A percentile compares a stretch with the other conserved stretches of the same genome.
These are phyloP conservation scores for Calonectria pseudoturangicola DNA, from an alignment of 2,329 filamentous ascomycete genomes.

Conservation along the genomic window DNA sequence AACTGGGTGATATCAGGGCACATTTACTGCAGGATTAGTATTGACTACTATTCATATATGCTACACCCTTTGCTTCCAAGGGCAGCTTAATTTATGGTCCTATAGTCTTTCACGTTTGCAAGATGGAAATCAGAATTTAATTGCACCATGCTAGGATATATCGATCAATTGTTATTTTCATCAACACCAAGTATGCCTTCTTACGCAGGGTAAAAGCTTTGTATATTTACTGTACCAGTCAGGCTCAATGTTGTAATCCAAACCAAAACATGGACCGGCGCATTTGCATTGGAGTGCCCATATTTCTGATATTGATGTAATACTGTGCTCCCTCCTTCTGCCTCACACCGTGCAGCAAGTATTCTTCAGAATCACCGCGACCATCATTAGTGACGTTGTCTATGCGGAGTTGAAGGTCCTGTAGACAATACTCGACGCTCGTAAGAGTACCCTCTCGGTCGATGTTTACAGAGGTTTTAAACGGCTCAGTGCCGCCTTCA, in stretches of 20 bases:
- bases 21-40: no score
- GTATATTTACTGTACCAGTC: not conserved
- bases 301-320: not conserved
- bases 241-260: not conserved
- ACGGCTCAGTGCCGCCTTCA: not conserved
- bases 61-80: no score
- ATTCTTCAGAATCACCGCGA: not conserved
- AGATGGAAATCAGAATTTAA: no score
- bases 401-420: not conserved
- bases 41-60: no score
- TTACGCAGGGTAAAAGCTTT: not conserved
- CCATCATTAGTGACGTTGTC: not conserved
- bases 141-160: not conserved
- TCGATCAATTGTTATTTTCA: not conserved
- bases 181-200: not conserved
- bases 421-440: not conserved
- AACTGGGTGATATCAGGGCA: no score
- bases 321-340: not conserved
- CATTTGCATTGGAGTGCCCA: not conserved
- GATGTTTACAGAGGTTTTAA: not conserved
- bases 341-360: not conserved
- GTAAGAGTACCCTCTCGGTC: not conserved
- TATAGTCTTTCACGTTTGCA: no score
- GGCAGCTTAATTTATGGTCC: no score
- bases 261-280: not conserved